These are phyloP conservation scores for Cystoderma amianthinum DNA, from an alignment of 768 basidiomycete species.

Conservation along the genomic window DNA sequence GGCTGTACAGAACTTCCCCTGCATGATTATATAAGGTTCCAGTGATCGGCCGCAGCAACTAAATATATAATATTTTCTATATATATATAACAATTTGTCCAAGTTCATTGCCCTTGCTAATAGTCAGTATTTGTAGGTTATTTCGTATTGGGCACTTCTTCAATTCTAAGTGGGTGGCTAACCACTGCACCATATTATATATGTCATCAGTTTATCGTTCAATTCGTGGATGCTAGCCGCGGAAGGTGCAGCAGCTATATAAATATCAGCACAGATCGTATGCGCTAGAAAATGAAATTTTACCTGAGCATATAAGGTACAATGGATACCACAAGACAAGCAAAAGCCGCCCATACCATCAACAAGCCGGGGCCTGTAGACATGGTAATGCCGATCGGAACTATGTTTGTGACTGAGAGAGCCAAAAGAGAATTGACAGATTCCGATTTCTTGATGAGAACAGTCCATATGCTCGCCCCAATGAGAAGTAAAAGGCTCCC, in stretches of 20 bases:
- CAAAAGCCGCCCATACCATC: conserved; percentile 73
- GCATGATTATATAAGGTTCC: too few species aligned
- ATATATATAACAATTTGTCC: too few species aligned
- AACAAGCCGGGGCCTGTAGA: conserved; percentile 56
- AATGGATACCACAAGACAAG: conserved; percentile 53
- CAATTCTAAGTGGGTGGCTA: too few species aligned
- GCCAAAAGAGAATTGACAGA: conserved; percentile 48
- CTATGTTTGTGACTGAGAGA: conserved; percentile 17
- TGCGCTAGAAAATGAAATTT: conserved; percentile 1
- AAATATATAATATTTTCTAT: too few species aligned
- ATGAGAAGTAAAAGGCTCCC: conserved; percentile 60
- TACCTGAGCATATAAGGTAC: conserved; percentile 77
- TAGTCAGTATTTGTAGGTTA: too few species aligned
- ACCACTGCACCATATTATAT: too few species aligned
- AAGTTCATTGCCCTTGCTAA: too few species aligned
- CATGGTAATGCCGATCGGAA: conserved; percentile 56
- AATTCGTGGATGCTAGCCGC: conserved; percentile 48
- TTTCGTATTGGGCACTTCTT: too few species aligned
- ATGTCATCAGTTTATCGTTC: too few species aligned
- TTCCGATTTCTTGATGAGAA: conserved; percentile 57
- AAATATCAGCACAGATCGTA: conserved; percentile 1
- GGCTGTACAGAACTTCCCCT: too few species aligned
- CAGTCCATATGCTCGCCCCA: conserved; percentile 73
- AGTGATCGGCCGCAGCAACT: too few species aligned
- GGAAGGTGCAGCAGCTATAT: conserved; percentile 71